phyloP scores from a whole-genome alignment of 768 basidiomycete genomes.

The Kwoniella sp. region DNA sequence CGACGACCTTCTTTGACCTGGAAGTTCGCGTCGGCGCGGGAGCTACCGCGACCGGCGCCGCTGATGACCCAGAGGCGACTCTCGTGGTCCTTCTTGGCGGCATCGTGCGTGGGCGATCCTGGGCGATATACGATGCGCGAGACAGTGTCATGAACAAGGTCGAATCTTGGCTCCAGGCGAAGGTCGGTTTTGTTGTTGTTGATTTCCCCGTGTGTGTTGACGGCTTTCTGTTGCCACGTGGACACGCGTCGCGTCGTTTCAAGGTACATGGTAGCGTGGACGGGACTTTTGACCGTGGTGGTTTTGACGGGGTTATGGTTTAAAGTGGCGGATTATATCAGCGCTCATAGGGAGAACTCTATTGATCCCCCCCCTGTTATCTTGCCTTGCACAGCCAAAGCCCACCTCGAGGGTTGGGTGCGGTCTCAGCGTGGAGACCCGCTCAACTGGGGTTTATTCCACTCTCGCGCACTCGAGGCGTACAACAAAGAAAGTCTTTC shows the following conservation, averaged over 20 bases:
- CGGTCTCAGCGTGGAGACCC: constrained; percentile 16
- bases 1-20: constrained; percentile 4
- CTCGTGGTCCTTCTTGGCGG: constrained; percentile 7
- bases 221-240: background rate
- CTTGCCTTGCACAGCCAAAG: too few species aligned
- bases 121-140: background rate
- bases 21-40: background rate
- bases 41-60: background rate
- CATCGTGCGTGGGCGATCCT: background rate
- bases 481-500: background rate
- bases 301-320: too few species aligned
- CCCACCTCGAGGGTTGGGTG: too few species aligned
- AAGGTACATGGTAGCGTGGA: too few species aligned
- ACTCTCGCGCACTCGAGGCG: too few species aligned
- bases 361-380: too few species aligned
- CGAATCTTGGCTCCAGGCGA: background rate
- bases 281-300: too few species aligned
- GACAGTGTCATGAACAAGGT: background rate
- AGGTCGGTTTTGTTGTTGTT: constrained; percentile 10
- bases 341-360: too few species aligned
- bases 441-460: too few species aligned
- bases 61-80: background rate
- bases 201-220: background rate
- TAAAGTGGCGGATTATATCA: background rate
- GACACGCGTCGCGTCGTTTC: constrained; percentile 7